Conservation (phyloP, 2,329 filamentous ascomycete genomes). For the Trichoderma gracile region DNA sequence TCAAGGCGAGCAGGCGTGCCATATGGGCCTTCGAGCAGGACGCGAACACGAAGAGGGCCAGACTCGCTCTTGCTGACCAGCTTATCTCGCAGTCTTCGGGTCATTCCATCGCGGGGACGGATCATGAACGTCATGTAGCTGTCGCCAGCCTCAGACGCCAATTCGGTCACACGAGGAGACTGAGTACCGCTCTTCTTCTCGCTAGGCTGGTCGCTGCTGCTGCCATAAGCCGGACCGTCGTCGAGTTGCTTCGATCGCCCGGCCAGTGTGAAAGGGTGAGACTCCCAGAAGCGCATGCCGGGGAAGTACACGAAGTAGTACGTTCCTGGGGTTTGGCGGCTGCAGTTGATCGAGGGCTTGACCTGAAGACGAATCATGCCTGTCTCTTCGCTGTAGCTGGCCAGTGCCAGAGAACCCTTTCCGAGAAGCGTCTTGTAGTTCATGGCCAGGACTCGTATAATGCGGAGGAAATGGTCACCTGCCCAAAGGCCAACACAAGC, state of each 20-base stretch:
- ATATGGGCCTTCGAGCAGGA: slow-evolving; percentile 43
- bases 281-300: slow-evolving; percentile 42
- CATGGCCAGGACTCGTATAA: slow-evolving; percentile 41
- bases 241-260: slow-evolving; percentile 26
- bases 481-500: slow-evolving; percentile 47
- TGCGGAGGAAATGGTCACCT: slow-evolving; percentile 47
- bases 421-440: slow-evolving; percentile 35
- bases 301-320: slow-evolving; percentile 45
- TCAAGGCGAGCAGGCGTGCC: slow-evolving; percentile 37
- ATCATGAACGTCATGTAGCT: slow-evolving; percentile 41
- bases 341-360: slow-evolving; percentile 35
- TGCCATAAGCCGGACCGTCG: neutral
- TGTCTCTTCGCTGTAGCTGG: slow-evolving; percentile 37
- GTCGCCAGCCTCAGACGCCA: slow-evolving; percentile 6
- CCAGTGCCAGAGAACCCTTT: slow-evolving; percentile 37
- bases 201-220: slow-evolving; percentile 28
- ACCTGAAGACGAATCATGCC: slow-evolving; percentile 42
- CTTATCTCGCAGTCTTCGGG: slow-evolving; percentile 35
- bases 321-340: slow-evolving; percentile 40
- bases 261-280: slow-evolving; percentile 46
- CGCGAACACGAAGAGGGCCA: slow-evolving; percentile 29
- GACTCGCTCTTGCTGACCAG: slow-evolving; percentile 28
- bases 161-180: slow-evolving; percentile 17
- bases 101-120: slow-evolving; percentile 42
- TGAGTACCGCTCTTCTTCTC: slow-evolving; percentile 27